phyloP scores from a whole-genome alignment of 2,329 filamentous ascomycete genomes.

The Ophiostoma piceae region DNA sequence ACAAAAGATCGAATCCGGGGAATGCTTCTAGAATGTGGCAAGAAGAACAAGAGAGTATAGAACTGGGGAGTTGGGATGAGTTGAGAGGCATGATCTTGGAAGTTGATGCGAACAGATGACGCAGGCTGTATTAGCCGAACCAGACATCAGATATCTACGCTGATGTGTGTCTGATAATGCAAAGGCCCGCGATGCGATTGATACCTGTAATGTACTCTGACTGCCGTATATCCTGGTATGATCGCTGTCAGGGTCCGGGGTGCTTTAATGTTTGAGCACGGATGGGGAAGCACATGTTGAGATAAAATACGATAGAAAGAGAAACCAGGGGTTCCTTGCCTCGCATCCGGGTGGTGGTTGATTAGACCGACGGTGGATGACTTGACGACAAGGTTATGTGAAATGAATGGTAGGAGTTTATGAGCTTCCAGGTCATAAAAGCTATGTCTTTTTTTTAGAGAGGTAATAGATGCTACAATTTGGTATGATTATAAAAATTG shows the following conservation, averaged over 20 bases:
- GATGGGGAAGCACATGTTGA: not conserved
- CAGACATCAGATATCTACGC: not conserved
- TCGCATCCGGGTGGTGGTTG: not conserved
- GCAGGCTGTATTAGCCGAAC: not conserved
- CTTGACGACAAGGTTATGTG: not conserved
- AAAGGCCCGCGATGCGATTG: not conserved
- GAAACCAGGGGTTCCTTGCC: not conserved
- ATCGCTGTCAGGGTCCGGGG: not conserved
- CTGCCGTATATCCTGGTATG: not conserved
- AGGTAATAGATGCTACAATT: no score
- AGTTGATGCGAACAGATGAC: not conserved
- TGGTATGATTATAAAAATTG: no score
- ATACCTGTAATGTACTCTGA: not conserved
- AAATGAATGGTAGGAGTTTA: not conserved
- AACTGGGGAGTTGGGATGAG: not conserved
- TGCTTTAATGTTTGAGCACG: not conserved
- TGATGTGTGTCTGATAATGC: not conserved
- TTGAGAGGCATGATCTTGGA: not conserved
- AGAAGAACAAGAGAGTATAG: not conserved
- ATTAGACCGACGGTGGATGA: not conserved
- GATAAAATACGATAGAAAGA: not conserved
- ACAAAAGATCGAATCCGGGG: not conserved
- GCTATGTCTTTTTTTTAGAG: no score
- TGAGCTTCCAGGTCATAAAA: no score
- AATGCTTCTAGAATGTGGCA: not conserved